phyloP scores from a whole-genome alignment of 495 filamentous ascomycete species.

The Terfezia claveryi region DNA sequence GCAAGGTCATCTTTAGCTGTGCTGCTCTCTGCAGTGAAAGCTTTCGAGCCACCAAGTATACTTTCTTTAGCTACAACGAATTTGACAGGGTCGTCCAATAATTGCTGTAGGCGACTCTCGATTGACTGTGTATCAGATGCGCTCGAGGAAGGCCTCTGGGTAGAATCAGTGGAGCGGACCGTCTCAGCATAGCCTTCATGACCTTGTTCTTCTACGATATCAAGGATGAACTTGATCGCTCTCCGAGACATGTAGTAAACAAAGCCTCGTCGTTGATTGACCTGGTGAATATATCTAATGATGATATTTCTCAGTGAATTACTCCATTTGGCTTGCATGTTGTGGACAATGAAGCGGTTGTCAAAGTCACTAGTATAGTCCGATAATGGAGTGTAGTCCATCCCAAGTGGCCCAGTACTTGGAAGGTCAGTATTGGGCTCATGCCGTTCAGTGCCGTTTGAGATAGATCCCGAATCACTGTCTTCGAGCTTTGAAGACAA shows the following conservation, averaged over 20 bases:
- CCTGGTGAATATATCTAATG: slow-evolving; percentile 89
- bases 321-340: slow-evolving; percentile 94
- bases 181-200: slow-evolving; percentile 33
- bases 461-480: slow-evolving; percentile 18
- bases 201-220: slow-evolving; percentile 85
- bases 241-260: slow-evolving; percentile 92
- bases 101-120: slow-evolving; percentile 55
- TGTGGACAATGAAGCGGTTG: slow-evolving; percentile 95
- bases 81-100: slow-evolving; percentile 64
- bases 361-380: slow-evolving; percentile 83
- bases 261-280: slow-evolving; percentile 85
- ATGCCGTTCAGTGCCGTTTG: slow-evolving; percentile 26
- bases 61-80: slow-evolving; percentile 54
- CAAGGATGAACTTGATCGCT: slow-evolving; percentile 92
- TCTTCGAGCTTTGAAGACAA: slow-evolving; percentile 35
- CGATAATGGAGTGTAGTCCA: slow-evolving; percentile 11
- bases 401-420: slow-evolving; percentile 2
- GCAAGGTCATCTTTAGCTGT: slow-evolving; percentile 34
- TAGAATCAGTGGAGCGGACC: slow-evolving; percentile 17
- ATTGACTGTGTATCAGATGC: slow-evolving; percentile 19
- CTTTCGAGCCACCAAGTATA: slow-evolving; percentile 9
- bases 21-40: slow-evolving; percentile 11
- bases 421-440: slow-evolving; percentile 20
- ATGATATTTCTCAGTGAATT: slow-evolving; percentile 91
- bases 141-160: slow-evolving; percentile 20